Base-by-base conservation (phyloP, 148 eudicot species). In the Fagopyrum esculentum region DNA sequence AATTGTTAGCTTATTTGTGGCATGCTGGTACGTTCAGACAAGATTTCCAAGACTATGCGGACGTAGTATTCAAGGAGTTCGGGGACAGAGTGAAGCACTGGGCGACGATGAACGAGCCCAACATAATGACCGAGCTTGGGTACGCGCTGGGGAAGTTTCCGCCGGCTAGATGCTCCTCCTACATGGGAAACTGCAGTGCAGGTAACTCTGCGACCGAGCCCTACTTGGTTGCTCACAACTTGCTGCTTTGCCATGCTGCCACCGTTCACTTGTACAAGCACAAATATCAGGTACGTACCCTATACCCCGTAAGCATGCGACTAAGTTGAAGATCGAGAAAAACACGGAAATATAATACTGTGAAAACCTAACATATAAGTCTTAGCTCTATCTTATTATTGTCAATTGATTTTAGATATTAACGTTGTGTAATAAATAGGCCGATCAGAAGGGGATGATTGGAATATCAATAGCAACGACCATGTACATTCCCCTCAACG, bases 161-260 rank as follows among this genome's bases (percentile, higher is more conserved):
- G 1, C 87, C 87, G 0, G 75, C 77, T 0, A 76, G 82, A 12
- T 81, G 86, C 50, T 84, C 86, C 77, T 69, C 77, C 57, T 59
- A 59, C 66, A 15, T 70, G 7, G 66, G 30, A 19, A 87, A 87
- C 68, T 87, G 90, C 43, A 72, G 79, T 0, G 80, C 51, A 3
- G 88, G 90, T 5, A 63, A 87, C 70, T 83, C 88, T 0, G 85
- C 80, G 1, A 83, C 84, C 2, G 90, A 87, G 48, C 87, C 88
- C 17, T 87, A 87, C 73, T 11, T 83, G 13, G 85, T 78, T 7
- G 72, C 68, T n/a, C 90, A 87, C 72, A 44, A 87, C 56, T 69
- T 66, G 22, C 74, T 85, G 15, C 88, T 87, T 56, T 72, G 81
- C 19, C 87, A 85, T 43, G 83, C 83, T 6, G 79, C 84, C 3